Base-by-base conservation (phyloP, 169 alveolate genomes). In the Cardiosporidium cionae region DNA sequence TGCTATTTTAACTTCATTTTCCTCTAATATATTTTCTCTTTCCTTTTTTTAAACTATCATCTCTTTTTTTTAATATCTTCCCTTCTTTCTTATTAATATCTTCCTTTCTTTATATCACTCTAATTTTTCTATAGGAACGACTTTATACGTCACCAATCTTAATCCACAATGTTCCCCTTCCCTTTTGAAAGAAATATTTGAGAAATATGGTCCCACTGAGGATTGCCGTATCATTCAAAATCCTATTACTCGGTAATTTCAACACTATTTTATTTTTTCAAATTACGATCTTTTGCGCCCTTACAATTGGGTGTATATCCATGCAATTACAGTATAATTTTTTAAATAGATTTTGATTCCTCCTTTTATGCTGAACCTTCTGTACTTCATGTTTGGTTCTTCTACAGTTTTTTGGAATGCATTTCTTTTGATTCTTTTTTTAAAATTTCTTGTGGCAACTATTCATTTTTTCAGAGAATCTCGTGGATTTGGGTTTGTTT, bases 401-500 rank as follows among this genome's bases (percentile, higher is more conserved):
- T 7, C 3, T 27, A 7, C 4, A 3, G 7, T 58, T 3, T 58
- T 29, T 3, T 29, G 4, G 7, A 3, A 32, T 7, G 67, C 3
- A 58, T 58, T 3, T 58, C 36, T 58, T 3, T 58, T 27, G 36
- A 58, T 3, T 58, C 7, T 29, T 22, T 31, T 37, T 34, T 22
- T 2, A 31, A 7, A 7, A 16, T 63, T 1, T 5, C 7, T 63
- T 1, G 6, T 16, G 29, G 1, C 3, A 6, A 7, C 54, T 7
- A 22, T 63, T 2, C 0, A 0, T 16, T 1, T 44, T 7, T 16
- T 0, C 72, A 76, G 83, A 37, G 83, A 69, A 33, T 76, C 83
- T 1, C 83, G 83, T 16, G 83, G 83, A 32, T 76, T 76, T 32
- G 83, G 76, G 0, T 76, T 76, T 63, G 36, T 70, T 32, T 68